Conservation (phyloP, 805 yeast species). For the Candida coquimbonensis region DNA sequence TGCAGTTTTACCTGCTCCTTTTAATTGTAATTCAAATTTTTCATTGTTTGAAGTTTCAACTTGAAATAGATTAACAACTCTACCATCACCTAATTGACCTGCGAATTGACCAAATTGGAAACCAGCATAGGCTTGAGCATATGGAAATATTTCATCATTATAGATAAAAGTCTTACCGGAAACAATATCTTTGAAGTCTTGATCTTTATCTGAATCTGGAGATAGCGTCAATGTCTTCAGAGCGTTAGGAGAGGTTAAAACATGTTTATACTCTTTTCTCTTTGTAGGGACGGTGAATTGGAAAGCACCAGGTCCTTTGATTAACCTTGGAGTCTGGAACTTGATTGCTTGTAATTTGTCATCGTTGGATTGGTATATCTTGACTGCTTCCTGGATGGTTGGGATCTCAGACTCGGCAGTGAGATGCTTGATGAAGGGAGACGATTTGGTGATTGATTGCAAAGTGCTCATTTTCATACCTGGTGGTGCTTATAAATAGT, state of each 20-base stretch:
- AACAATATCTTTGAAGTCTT: slow-evolving; percentile 45
- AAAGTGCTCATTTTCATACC: slow-evolving; percentile 8
- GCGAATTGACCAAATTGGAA: slow-evolving; percentile 96
- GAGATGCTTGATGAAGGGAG: slow-evolving; percentile 11
- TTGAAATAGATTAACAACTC: slow-evolving; percentile 80
- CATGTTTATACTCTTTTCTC: slow-evolving; percentile 43
- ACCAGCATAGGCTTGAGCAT: slow-evolving; percentile 90
- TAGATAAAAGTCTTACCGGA: slow-evolving; percentile 49
- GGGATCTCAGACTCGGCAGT: slow-evolving; percentile 26
- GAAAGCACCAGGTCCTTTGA: slow-evolving; percentile 52
- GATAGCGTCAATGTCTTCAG: slow-evolving; percentile 54
- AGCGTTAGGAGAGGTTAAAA: slow-evolving; percentile 56
- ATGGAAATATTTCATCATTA: slow-evolving; percentile 55
- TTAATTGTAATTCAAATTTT: slow-evolving; percentile 61
- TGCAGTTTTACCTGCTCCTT: slow-evolving; percentile 91
- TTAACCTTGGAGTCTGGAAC: slow-evolving; percentile 44
- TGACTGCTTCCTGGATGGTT: slow-evolving; percentile 23
- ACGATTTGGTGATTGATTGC: slow-evolving; percentile 6
- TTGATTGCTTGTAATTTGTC: slow-evolving; percentile 17
- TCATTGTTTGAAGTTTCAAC: slow-evolving; percentile 35
- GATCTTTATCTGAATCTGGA: slow-evolving; percentile 30
- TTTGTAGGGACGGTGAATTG: slow-evolving; percentile 67
- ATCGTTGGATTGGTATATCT: slow-evolving; percentile 19
- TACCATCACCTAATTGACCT: slow-evolving; percentile 95
- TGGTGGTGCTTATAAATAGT: background rate